These are phyloP conservation scores for Teunomyces lycoperdinae DNA, from an alignment of 805 yeast genomes.

Conservation along the genomic window DNA sequence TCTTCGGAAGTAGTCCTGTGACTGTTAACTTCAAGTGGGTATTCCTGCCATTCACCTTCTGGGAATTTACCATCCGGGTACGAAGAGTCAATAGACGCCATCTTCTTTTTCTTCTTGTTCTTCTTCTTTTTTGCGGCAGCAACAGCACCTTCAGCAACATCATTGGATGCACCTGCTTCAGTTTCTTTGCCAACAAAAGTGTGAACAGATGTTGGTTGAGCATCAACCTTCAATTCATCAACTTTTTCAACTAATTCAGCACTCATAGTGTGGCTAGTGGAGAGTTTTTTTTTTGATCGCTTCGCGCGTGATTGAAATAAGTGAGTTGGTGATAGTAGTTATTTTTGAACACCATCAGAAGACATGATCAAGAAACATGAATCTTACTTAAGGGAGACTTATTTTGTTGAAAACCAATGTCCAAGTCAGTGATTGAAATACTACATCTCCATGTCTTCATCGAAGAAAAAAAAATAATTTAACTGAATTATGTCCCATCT, in stretches of 20 bases:
- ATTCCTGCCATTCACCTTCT: conserved; percentile 84
- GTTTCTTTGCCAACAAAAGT: conserved; percentile 8
- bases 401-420: no score
- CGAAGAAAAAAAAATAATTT: no score
- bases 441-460: no score
- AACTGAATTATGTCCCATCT: no score
- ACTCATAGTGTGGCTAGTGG: conserved; percentile 3
- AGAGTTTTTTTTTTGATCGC: neutral
- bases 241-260: conserved; percentile 8
- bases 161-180: conserved; percentile 14
- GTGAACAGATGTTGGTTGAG: conserved; percentile 10
- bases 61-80: conserved; percentile 77
- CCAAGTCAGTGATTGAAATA: no score
- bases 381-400: no score
- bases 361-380: no score
- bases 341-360: no score
- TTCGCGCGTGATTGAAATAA: neutral
- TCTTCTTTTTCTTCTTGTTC: conserved; percentile 46
- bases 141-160: conserved; percentile 43
- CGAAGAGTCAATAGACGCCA: conserved; percentile 60
- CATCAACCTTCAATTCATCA: conserved; percentile 7
- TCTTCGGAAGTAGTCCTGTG: conserved; percentile 86
- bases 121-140: conserved; percentile 35
- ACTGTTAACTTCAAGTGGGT: conserved; percentile 60
- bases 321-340: no score